A percentile compares a stretch with the other conserved stretches of the same genome.
Conservation (phyloP, 2,329 filamentous ascomycete genomes). For the Pseudodiploospora longispora region DNA sequence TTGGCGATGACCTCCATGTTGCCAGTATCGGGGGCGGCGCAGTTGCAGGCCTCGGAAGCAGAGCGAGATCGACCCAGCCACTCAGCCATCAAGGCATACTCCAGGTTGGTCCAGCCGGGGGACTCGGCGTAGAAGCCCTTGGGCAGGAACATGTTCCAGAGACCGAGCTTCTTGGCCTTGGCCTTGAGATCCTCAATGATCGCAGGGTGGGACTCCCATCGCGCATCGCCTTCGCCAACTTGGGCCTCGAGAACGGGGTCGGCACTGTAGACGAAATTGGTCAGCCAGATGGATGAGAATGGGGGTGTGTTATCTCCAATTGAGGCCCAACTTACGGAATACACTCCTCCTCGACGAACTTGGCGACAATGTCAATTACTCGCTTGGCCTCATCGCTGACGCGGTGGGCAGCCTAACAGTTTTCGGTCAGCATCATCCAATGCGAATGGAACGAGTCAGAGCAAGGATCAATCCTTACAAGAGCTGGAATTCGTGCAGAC, state of each 20-base stretch:
- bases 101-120: conserved; percentile 87
- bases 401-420: conserved; percentile 37
- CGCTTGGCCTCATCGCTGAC: conserved; percentile 81
- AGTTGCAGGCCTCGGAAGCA: conserved; percentile 84
- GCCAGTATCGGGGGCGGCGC: conserved; percentile 82
- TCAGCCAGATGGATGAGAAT: background rate
- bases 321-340: conserved; percentile 49
- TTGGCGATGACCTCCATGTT: conserved; percentile 95
- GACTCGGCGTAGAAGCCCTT: conserved; percentile 94
- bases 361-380: conserved; percentile 80
- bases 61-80: conserved; percentile 78
- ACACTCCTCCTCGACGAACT: conserved; percentile 96
- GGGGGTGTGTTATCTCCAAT: background rate
- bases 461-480: conserved; percentile 16
- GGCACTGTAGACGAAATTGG: conserved; percentile 39
- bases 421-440: no score
- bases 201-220: conserved; percentile 73
- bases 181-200: conserved; percentile 85
- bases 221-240: conserved; percentile 63
- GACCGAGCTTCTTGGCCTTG: conserved; percentile 71
- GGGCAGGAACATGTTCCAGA: conserved; percentile 98
- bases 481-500: conserved; percentile 25
- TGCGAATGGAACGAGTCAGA: background rate
- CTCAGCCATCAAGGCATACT: conserved; percentile 97
- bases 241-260: conserved; percentile 76